Base-by-base conservation (phyloP, 1,284 basidiomycete genomes). In the Schizophyllum amplum region DNA sequence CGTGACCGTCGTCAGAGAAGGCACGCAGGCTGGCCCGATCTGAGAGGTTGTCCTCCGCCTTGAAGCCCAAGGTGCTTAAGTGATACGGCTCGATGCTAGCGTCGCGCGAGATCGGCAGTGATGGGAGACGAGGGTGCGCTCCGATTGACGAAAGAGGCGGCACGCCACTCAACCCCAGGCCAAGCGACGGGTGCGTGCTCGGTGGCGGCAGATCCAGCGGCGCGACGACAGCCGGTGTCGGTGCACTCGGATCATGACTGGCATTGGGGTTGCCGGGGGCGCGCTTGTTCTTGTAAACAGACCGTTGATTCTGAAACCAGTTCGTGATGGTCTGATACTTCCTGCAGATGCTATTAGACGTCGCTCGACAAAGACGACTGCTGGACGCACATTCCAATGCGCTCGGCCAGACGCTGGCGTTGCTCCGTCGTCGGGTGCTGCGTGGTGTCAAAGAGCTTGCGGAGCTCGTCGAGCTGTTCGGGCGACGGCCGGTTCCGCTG, bases 221-320 rank as follows among this genome's bases (percentile, higher is more conserved):
- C 5, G 22, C 22, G 7, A 5, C n/a, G 47, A 23, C 22, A 23
- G 47, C 22, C 17, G 47, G 47, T 7, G 22, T n/a, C n/a, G 52
- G 49, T 58, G 57, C 58, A 57, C 64, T 59, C 55, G 61, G 57
- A 47, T 66, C 17, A 5, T n/a, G n/a, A n/a, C 5, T 5, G 47
- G n/a, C 5, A n/a, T n/a, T 49, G 47, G n/a, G 17, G 47, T 49
- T 49, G 5, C 17, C 58, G 3, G 65, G 62, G 22, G 60, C 65
- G 22, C 74, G 86, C 83, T 62, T 74, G 78, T 62, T 80, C 71
- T 83, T 86, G 73, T 82, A 86, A 47, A 83, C 81, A 63, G 78
- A 67, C 83, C 87, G 65, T 84, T 90, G 87, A 66, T 89, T 88
- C 75, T 89, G 87, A 69, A 90, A 90, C 88, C 87, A 90, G 67